phyloP scores from a whole-genome alignment of 2,329 filamentous ascomycete species.

The Exophiala alcalophila region DNA sequence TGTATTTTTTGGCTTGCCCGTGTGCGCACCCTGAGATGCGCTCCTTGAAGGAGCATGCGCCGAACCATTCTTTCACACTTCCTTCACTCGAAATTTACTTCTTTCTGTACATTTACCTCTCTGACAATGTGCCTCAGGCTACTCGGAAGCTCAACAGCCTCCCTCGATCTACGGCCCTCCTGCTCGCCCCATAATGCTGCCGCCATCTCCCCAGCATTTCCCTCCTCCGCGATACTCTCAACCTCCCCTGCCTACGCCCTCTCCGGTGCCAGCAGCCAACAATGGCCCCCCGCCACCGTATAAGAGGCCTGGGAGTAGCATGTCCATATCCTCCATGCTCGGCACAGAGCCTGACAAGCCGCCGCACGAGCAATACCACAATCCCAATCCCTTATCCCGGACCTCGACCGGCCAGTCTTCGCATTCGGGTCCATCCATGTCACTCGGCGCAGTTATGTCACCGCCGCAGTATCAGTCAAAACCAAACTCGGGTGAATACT shows the following conservation, averaged over 20 bases:
- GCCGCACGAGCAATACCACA: conserved; percentile 43
- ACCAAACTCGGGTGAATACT: conserved; percentile 57
- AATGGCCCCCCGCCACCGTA: conserved; percentile 19
- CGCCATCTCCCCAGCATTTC: conserved; percentile 27
- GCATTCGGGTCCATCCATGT: conserved; percentile 34
- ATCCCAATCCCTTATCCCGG: conserved; percentile 41
- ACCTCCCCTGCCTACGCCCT: conserved; percentile 19
- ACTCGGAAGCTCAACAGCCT: conserved; percentile 24
- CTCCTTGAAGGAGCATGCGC: conserved; percentile 4
- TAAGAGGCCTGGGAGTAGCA: conserved; percentile 57
- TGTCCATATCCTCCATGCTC: conserved; percentile 73
- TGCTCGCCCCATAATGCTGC: conserved; percentile 25
- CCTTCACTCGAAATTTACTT: conserved; percentile 2
- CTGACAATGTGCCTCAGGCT: conserved; percentile 21
- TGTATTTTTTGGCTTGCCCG: conserved; percentile 1
- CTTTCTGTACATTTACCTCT: not conserved
- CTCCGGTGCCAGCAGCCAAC: conserved; percentile 8
- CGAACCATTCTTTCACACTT: conserved; percentile 7
- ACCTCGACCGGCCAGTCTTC: conserved; percentile 30
- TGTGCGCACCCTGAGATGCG: conserved; percentile 1
- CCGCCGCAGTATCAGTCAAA: conserved; percentile 42
- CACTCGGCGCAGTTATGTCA: conserved; percentile 42
- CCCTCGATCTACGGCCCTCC: conserved; percentile 26
- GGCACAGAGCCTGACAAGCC: conserved; percentile 51
- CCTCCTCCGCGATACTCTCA: conserved; percentile 23